Evolutionary conservation across 1,139 yeast genomes (phyloP).

Genomic region (Starmera stellimalicola): DNA sequence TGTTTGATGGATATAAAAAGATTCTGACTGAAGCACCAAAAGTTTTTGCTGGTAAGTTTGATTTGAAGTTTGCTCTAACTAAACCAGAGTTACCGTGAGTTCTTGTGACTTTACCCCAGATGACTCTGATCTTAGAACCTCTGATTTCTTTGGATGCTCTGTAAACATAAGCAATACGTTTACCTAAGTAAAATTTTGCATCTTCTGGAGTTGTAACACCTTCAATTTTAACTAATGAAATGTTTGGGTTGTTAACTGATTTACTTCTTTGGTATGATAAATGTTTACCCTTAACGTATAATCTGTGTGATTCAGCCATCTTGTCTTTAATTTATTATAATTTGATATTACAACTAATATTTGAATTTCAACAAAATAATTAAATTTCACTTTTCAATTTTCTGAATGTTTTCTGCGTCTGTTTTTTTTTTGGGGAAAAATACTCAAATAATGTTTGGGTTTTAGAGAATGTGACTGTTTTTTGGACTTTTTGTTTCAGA

Average conservation of each 20-base stretch:
- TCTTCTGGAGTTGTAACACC: conserved; percentile 89
- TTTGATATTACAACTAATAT: too few species aligned
- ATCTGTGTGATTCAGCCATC: conserved; percentile 98
- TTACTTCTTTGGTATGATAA: conserved; percentile 99
- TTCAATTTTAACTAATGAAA: conserved; percentile 93
- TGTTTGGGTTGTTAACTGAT: conserved; percentile 97
- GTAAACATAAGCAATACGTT: conserved; percentile 99
- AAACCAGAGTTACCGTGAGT: conserved; percentile 98
- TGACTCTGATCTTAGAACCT: conserved; percentile 98
- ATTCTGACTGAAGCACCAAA: conserved; percentile 99
- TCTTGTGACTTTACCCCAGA: conserved; percentile 99
- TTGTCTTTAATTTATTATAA: conserved; percentile 19
- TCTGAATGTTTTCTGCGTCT: too few species aligned
- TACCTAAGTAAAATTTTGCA: conserved; percentile 98
- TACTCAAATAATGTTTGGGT: conserved; percentile 5
- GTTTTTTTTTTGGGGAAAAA: conserved; percentile 2
- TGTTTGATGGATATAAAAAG: conserved; percentile 99
- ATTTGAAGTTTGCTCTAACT: conserved; percentile 98
- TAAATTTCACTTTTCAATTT: too few species aligned
- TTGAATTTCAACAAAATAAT: too few species aligned
- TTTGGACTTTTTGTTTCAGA: not conserved
- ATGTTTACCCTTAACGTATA: conserved; percentile 99
- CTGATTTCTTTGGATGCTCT: conserved; percentile 96
- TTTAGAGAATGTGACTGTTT: not conserved
- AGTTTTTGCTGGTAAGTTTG: conserved; percentile 98